Conservation (phyloP, 257 asterid species). For the Solanum pennellii region DNA sequence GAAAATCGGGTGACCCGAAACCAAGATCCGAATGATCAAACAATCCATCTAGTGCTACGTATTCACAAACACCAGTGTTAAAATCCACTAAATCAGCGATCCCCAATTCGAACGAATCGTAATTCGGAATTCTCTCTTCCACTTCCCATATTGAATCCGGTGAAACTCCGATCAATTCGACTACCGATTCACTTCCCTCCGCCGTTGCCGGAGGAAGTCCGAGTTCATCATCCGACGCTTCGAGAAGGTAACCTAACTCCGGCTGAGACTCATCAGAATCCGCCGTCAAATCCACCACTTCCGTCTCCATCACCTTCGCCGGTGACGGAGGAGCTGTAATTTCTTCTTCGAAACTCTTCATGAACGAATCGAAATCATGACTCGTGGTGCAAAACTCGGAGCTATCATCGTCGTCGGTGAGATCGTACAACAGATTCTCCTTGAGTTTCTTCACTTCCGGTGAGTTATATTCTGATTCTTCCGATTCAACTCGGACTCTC, state of each 20-base stretch:
- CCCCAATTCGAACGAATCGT: conserved; percentile 47
- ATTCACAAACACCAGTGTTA: conserved; percentile 23
- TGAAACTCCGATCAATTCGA: conserved; percentile 30
- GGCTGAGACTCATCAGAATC: conserved; percentile 45
- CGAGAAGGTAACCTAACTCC: conserved; percentile 53
- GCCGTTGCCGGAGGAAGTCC: conserved; percentile 52
- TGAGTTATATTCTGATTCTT: conserved; percentile 26
- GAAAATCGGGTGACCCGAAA: conserved; percentile 40
- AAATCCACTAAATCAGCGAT: conserved; percentile 10
- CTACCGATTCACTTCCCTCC: background rate
- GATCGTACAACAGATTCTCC: conserved; percentile 41
- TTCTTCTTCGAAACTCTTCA: conserved; percentile 79
- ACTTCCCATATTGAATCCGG: conserved; percentile 15
- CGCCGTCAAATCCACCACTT: conserved; percentile 25
- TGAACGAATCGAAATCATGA: conserved; percentile 63
- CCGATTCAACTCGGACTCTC: conserved; percentile 38
- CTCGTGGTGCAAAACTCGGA: conserved; percentile 30
- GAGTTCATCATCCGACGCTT: conserved; percentile 74
- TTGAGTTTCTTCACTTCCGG: conserved; percentile 64
- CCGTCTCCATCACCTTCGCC: background rate
- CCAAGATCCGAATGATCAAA: conserved; percentile 63
- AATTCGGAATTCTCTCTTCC: conserved; percentile 23
- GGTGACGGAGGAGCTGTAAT: conserved; percentile 28
- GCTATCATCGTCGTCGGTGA: conserved; percentile 46
- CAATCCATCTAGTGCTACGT: conserved; percentile 49